Conservation (phyloP, 768 basidiomycete species). For the Lepiota brunneoincarnata region DNA sequence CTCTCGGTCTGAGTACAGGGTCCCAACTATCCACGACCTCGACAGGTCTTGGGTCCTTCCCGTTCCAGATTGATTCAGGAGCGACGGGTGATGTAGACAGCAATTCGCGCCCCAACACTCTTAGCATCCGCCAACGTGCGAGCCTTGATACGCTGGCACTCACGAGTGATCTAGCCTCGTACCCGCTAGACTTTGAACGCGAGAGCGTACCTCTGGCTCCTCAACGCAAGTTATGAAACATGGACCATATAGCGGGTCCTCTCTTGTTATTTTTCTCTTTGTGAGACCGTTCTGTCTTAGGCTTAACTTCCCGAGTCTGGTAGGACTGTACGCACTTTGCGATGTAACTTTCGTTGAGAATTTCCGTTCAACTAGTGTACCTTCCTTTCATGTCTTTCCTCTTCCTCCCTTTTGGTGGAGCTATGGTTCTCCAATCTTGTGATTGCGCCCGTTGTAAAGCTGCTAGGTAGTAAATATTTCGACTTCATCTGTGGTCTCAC, state of each 20-base stretch:
- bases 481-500: not conserved
- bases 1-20: constrained; percentile 69
- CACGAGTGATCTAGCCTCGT: constrained; percentile 81
- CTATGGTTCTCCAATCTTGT: constrained; percentile 9
- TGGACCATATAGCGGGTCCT: not conserved
- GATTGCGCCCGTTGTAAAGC: not conserved
- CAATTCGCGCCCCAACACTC: constrained; percentile 25
- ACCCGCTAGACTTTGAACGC: constrained; percentile 73
- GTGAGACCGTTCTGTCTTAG: not conserved
- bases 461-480: not conserved
- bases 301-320: not conserved
- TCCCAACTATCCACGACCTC: constrained; percentile 79
- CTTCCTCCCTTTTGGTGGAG: constrained; percentile 2
- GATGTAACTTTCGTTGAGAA: constrained; percentile 4
- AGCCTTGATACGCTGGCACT: constrained; percentile 84
- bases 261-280: not conserved
- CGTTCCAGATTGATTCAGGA: constrained; percentile 81
- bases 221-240: constrained; percentile 8
- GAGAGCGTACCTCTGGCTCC: constrained; percentile 31
- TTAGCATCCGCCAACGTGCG: constrained; percentile 58
- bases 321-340: constrained; percentile 4
- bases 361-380: constrained; percentile 3
- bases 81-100: constrained; percentile 29
- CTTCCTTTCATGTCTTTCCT: not conserved
- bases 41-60: constrained; percentile 80